Evolutionary conservation across 805 yeast genomes (phyloP).

Genomic region (Kodamaea fukazawae): DNA sequence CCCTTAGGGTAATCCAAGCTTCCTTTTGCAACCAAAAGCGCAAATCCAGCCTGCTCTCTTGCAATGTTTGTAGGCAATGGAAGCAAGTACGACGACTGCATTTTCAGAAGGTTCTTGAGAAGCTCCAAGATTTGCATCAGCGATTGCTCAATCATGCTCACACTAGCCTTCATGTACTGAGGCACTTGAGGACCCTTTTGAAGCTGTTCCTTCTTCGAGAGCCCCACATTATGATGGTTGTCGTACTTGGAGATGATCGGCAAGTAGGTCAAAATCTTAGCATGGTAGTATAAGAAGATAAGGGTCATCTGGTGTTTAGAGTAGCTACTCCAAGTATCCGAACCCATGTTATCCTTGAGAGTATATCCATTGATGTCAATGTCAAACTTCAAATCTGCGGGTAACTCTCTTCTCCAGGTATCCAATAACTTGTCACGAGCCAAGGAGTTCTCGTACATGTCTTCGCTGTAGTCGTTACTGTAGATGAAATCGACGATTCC

Average conservation of each 20-base stretch:
- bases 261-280: slow-evolving; percentile 40
- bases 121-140: slow-evolving; percentile 58
- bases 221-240: slow-evolving; percentile 40
- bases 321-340: slow-evolving; percentile 24
- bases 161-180: slow-evolving; percentile 45
- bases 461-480: slow-evolving; percentile 39
- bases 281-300: slow-evolving; percentile 44
- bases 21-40: slow-evolving; percentile 68
- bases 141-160: slow-evolving; percentile 67
- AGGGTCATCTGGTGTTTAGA: slow-evolving; percentile 52
- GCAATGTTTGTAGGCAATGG: slow-evolving; percentile 66
- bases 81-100: slow-evolving; percentile 42
- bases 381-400: slow-evolving; percentile 58
- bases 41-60: slow-evolving; percentile 60
- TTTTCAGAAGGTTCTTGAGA: slow-evolving; percentile 39
- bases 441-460: slow-evolving; percentile 27
- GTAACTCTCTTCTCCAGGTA: slow-evolving; percentile 73
- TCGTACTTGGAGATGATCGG: slow-evolving; percentile 43
- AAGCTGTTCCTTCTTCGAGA: slow-evolving; percentile 36
- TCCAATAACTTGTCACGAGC: slow-evolving; percentile 66
- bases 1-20: slow-evolving; percentile 80
- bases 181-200: slow-evolving; percentile 36
- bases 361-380: slow-evolving; percentile 57
- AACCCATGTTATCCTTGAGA: slow-evolving; percentile 27
- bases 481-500: slow-evolving; percentile 68